Percentiles rank a stretch among this genome's conserved stretches.
Conservation (phyloP, 129 eudicot genomes). For the Oenanthe sinensis region DNA sequence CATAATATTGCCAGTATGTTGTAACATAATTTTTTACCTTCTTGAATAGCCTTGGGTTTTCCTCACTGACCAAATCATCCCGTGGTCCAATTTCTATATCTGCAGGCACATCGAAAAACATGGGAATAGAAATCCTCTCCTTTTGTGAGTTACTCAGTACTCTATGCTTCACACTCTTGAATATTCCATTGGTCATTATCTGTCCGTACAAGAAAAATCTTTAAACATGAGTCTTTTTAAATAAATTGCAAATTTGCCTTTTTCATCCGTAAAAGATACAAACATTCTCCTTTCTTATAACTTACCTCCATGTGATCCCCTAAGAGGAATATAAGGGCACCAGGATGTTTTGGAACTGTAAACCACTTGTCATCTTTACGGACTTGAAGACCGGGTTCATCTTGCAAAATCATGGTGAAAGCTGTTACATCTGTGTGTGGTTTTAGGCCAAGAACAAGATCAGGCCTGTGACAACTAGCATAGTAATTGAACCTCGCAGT, state of each 20-base stretch:
- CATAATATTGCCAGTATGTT: neutral
- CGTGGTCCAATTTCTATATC: conserved; percentile 21
- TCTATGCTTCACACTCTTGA: conserved; percentile 24
- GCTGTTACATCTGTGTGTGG: conserved; percentile 59
- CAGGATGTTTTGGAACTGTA: conserved; percentile 36
- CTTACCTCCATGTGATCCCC: conserved; percentile 74
- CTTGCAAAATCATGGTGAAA: conserved; percentile 40
- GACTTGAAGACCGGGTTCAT: conserved; percentile 45
- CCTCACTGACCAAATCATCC: conserved; percentile 14
- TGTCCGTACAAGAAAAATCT: neutral
- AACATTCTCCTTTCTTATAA: neutral
- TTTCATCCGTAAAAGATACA: neutral
- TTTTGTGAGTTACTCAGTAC: conserved; percentile 14
- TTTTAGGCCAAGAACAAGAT: conserved; percentile 46
- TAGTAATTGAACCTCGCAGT: conserved; percentile 44
- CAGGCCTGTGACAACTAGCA: conserved; percentile 48
- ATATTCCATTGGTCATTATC: conserved; percentile 25
- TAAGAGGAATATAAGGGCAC: conserved; percentile 38
- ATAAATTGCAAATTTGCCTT: neutral
- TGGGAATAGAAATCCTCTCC: conserved; percentile 22
- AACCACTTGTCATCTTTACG: conserved; percentile 48
- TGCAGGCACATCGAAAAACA: conserved; percentile 14
- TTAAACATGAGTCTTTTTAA: too few relatives aligned
- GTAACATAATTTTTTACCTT: conserved; percentile 13
- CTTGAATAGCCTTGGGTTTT: conserved; percentile 16